Conservation (phyloP, 129 eudicot species). For the Chrysanthemum seticuspe region DNA sequence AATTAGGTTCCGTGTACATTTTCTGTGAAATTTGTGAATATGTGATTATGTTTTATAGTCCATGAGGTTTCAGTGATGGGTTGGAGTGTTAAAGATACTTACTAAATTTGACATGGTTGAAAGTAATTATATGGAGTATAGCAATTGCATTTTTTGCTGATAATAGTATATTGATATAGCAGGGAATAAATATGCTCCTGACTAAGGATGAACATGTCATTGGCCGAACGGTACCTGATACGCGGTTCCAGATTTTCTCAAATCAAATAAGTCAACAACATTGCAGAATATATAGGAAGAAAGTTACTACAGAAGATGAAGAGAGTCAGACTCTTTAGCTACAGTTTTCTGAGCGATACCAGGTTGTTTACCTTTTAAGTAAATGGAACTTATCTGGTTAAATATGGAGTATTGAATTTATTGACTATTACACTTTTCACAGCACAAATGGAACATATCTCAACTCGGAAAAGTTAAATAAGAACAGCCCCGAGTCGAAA, state of each 20-base stretch:
- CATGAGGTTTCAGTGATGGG: not conserved
- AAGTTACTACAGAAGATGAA: slow-evolving; percentile 46
- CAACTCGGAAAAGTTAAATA: slow-evolving; percentile 72
- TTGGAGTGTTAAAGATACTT: not conserved
- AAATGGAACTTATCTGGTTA: slow-evolving; percentile 11
- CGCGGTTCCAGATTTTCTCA: slow-evolving; percentile 61
- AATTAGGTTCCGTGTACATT: no score
- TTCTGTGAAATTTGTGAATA: no score
- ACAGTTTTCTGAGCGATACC: slow-evolving; percentile 70
- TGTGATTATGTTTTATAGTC: not conserved
- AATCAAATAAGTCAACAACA: slow-evolving; percentile 72
- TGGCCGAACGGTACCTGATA: slow-evolving; percentile 74
- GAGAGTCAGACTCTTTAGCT: slow-evolving; percentile 38
- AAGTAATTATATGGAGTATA: not conserved
- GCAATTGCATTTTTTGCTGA: slow-evolving; percentile 23
- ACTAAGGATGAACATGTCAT: slow-evolving; percentile 72
- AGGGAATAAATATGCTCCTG: slow-evolving; percentile 87
- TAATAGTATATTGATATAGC: slow-evolving; percentile 15
- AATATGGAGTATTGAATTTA: slow-evolving; percentile 4
- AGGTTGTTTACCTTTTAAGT: slow-evolving; percentile 46
- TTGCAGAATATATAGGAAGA: slow-evolving; percentile 74
- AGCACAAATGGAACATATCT: slow-evolving; percentile 93
- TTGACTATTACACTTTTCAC: slow-evolving; percentile 32
- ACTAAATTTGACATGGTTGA: not conserved
- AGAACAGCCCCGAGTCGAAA: slow-evolving; percentile 56